Conservation (phyloP, 306 rosid genomes). For the Rubus idaeus region DNA sequence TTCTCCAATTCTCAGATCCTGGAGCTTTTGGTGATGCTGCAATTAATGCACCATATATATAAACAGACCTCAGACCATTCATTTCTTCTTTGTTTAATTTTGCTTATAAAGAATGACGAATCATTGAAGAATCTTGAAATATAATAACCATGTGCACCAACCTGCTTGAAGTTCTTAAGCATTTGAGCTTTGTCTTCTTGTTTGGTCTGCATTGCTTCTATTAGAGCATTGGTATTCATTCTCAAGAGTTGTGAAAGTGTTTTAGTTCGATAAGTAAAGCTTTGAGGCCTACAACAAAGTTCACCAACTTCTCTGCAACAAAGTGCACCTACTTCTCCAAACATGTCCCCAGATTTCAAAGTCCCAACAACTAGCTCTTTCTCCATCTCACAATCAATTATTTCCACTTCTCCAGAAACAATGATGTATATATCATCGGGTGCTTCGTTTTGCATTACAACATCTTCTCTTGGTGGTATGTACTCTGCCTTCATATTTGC, state of each 20-base stretch:
- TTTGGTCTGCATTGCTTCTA: conserved; percentile 58
- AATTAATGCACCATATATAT: conserved; percentile 8
- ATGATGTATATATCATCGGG: conserved; percentile 82
- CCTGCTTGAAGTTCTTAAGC: conserved; percentile 74
- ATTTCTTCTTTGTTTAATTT: neutral
- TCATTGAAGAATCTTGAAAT: neutral
- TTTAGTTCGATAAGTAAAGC: conserved; percentile 69
- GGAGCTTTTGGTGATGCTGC: conserved; percentile 70
- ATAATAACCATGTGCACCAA: conserved; percentile 1
- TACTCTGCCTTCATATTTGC: conserved; percentile 88
- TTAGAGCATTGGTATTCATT: conserved; percentile 57
- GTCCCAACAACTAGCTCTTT: conserved; percentile 60
- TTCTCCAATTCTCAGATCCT: conserved; percentile 47
- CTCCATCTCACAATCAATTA: conserved; percentile 50
- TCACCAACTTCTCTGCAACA: conserved; percentile 78
- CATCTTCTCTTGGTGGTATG: conserved; percentile 92
- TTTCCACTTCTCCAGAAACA: conserved; percentile 88
- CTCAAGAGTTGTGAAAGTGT: conserved; percentile 84
- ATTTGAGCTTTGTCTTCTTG: conserved; percentile 54
- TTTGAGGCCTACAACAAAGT: conserved; percentile 66
- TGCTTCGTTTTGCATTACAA: conserved; percentile 66
- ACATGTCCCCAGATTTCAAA: conserved; percentile 59
- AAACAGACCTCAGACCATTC: neutral
- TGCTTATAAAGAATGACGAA: neutral
- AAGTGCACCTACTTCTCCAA: conserved; percentile 86